phyloP scores from a whole-genome alignment of 352 stramenopile genomes.

The Albugo candida region DNA sequence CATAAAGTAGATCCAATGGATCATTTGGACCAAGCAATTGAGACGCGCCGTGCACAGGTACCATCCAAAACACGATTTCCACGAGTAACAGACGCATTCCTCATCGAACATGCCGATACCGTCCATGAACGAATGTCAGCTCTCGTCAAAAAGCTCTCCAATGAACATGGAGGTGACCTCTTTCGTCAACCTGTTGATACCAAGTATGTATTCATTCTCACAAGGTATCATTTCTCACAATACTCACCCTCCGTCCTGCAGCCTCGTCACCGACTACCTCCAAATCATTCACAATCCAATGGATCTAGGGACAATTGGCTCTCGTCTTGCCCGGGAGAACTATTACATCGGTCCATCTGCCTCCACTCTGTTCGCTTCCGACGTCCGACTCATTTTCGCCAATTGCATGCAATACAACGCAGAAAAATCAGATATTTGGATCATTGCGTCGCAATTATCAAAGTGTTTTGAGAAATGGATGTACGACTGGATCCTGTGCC shows the following conservation, averaged over 20 bases:
- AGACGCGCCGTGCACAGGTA: conserved; percentile 38
- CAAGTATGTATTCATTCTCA: conserved; percentile 15
- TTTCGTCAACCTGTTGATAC: conserved; percentile 64
- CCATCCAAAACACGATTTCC: conserved; percentile 32
- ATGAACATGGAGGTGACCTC: conserved; percentile 66
- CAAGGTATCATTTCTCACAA: conserved; percentile 1
- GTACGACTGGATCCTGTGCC: conserved; percentile 69
- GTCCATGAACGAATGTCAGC: conserved; percentile 50
- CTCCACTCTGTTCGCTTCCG: conserved; percentile 54
- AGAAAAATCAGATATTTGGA: conserved; percentile 62
- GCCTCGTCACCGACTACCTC: conserved; percentile 65
- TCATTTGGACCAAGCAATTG: conserved; percentile 69
- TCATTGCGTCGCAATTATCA: conserved; percentile 40
- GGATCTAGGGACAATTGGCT: conserved; percentile 66
- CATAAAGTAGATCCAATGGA: conserved; percentile 67
- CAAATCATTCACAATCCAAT: conserved; percentile 78
- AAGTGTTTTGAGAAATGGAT: conserved; percentile 75
- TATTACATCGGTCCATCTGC: conserved; percentile 65
- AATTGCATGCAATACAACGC: conserved; percentile 80
- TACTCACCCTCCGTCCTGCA: conserved; percentile 3
- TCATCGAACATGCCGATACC: conserved; percentile 49
- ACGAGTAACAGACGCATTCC: conserved; percentile 61
- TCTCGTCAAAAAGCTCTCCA: conserved; percentile 63
- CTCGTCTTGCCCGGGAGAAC: conserved; percentile 44
- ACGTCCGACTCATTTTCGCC: conserved; percentile 68